Evolutionary conservation across 768 basidiomycete species (phyloP).

Genomic region (Calocera viscosa): DNA sequence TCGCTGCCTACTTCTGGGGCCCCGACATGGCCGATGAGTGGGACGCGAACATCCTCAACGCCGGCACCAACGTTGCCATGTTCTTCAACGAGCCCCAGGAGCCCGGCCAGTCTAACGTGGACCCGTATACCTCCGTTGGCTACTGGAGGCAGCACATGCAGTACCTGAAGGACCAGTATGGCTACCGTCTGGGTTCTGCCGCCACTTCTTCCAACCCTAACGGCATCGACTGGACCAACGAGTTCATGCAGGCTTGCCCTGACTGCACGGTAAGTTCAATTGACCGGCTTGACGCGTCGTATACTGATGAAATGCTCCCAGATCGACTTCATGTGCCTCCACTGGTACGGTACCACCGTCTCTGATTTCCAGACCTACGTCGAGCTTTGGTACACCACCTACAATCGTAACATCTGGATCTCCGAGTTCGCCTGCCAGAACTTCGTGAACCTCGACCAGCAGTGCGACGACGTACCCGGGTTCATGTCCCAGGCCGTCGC

Average conservation of each 20-base stretch:
- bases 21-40: slow-evolving; percentile 39
- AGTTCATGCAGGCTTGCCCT: slow-evolving; percentile 43
- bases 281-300: neutral
- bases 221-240: slow-evolving; percentile 52
- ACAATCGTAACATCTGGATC: slow-evolving; percentile 38
- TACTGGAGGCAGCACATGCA: slow-evolving; percentile 53
- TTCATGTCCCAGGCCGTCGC: neutral
- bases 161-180: slow-evolving; percentile 39
- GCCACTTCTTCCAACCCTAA: slow-evolving; percentile 48
- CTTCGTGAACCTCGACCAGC: neutral
- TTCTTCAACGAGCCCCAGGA: slow-evolving; percentile 78
- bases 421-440: slow-evolving; percentile 60
- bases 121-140: slow-evolving; percentile 35
- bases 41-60: slow-evolving; percentile 30
- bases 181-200: slow-evolving; percentile 51
- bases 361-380: slow-evolving; percentile 44
- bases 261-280: slow-evolving; percentile 38
- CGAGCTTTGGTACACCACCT: slow-evolving; percentile 34
- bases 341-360: slow-evolving; percentile 51
- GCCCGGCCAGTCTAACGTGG: slow-evolving; percentile 47
- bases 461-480: slow-evolving; percentile 6
- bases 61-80: slow-evolving; percentile 38
- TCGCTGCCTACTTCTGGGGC: slow-evolving; percentile 63
- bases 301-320: slow-evolving; percentile 21
- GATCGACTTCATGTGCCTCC: slow-evolving; percentile 48